A percentile compares a stretch with the other conserved stretches of the same genome.
Evolutionary conservation across 2,329 filamentous ascomycete genomes (phyloP).

Genomic region (Curvularia sp.): DNA sequence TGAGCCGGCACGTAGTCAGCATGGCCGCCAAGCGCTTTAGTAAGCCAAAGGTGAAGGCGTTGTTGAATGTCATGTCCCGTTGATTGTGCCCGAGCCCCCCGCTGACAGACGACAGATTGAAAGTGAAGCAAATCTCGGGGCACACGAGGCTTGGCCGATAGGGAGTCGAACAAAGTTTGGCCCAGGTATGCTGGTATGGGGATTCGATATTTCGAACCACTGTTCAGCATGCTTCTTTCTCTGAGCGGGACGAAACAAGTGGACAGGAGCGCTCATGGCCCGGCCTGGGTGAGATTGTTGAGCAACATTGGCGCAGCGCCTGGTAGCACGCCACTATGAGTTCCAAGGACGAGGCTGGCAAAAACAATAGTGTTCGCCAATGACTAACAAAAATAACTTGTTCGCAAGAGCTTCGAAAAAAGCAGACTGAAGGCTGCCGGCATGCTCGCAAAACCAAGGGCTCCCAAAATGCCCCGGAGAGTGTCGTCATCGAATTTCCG

Average conservation of each 20-base stretch:
- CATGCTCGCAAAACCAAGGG: neutral
- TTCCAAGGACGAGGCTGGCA: conserved; percentile 1
- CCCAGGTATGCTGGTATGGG: neutral
- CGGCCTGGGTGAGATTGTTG: conserved; percentile 4
- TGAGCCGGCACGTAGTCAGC: neutral
- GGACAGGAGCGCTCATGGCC: neutral
- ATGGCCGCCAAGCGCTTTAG: neutral
- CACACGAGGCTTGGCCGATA: neutral
- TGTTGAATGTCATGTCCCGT: neutral
- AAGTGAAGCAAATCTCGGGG: neutral
- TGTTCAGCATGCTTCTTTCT: neutral
- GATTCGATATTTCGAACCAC: neutral
- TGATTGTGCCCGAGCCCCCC: neutral
- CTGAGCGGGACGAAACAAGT: neutral
- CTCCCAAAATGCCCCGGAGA: neutral
- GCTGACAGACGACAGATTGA: neutral
- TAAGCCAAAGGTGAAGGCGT: neutral
- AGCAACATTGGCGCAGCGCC: conserved; percentile 1
- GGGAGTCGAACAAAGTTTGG: neutral
- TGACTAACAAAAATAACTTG: neutral
- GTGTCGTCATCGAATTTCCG: conserved; percentile 7
- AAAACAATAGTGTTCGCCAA: neutral
- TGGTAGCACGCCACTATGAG: neutral
- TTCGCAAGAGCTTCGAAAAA: conserved; percentile 1
- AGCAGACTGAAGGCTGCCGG: neutral